Evolutionary conservation across 768 basidiomycete genomes (phyloP).

Genomic region (Sutorius australiensis): DNA sequence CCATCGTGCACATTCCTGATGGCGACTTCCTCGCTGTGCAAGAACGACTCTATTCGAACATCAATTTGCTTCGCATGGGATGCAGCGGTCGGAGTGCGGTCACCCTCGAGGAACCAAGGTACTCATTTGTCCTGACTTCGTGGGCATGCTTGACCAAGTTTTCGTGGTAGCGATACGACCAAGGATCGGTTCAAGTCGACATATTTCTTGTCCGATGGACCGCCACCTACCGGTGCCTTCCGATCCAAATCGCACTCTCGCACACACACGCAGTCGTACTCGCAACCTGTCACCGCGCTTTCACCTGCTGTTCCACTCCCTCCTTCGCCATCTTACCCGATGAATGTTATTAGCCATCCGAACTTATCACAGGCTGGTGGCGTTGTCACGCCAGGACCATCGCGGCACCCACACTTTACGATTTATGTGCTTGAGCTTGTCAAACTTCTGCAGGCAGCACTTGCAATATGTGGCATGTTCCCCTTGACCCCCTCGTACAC

Average conservation of each 20-base stretch:
- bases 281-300: slow-evolving; percentile 25
- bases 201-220: slow-evolving; percentile 54
- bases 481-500: slow-evolving; percentile 23
- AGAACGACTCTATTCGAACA: slow-evolving; percentile 74
- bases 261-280: slow-evolving; percentile 27
- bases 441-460: slow-evolving; percentile 66
- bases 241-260: slow-evolving; percentile 30
- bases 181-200: slow-evolving; percentile 75
- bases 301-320: slow-evolving; percentile 23
- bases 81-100: slow-evolving; percentile 76
- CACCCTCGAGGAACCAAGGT: slow-evolving; percentile 73
- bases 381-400: slow-evolving; percentile 6
- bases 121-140: slow-evolving; percentile 12
- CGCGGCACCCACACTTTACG: slow-evolving; percentile 46
- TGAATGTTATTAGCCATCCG: slow-evolving; percentile 13
- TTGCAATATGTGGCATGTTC: slow-evolving; percentile 70
- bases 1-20: slow-evolving; percentile 73
- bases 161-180: slow-evolving; percentile 58
- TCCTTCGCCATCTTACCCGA: slow-evolving; percentile 21
- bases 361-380: slow-evolving; percentile 14
- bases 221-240: slow-evolving; percentile 19
- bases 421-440: slow-evolving; percentile 72
- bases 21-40: slow-evolving; percentile 59
- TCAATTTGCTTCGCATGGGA: slow-evolving; percentile 81
- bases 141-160: slow-evolving; percentile 6